These are phyloP conservation scores for Fusarium sp. DNA, from an alignment of 2,329 filamentous ascomycete species.

Conservation along the genomic window DNA sequence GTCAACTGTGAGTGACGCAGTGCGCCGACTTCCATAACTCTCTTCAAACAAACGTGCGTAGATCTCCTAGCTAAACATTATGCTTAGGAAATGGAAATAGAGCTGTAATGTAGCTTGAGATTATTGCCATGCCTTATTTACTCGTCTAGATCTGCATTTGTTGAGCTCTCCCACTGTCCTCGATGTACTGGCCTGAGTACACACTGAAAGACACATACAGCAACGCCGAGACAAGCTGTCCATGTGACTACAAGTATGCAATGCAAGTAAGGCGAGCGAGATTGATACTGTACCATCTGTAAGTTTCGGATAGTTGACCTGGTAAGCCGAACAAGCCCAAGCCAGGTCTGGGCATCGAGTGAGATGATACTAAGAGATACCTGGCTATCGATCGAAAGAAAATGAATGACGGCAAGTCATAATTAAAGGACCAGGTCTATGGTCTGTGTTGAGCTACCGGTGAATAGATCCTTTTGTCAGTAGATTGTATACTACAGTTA, in stretches of 20 bases:
- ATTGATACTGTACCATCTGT: constrained; percentile 1
- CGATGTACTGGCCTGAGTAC: not conserved
- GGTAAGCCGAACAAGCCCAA: constrained; percentile 11
- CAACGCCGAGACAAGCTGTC: constrained; percentile 4
- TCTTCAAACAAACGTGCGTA: not conserved
- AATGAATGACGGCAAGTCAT: not conserved
- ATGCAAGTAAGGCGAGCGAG: constrained; percentile 25
- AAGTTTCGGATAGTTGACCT: constrained; percentile 9
- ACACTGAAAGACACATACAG: not conserved
- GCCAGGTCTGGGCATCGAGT: constrained; percentile 6
- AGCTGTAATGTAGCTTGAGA: not conserved
- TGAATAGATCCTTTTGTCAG: constrained; percentile 1
- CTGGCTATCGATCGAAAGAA: not conserved
- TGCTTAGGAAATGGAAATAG: not conserved
- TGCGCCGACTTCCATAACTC: constrained; percentile 7
- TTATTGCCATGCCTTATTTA: not conserved
- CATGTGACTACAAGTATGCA: constrained; percentile 3
- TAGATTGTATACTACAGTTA: not conserved
- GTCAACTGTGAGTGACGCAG: constrained; percentile 24
- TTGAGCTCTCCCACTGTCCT: not conserved
- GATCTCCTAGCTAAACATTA: not conserved
- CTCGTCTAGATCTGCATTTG: not conserved
- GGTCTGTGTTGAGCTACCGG: not conserved
- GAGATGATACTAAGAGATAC: constrained; percentile 3
- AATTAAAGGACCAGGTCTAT: constrained; percentile 1